Percentiles rank a stretch among this genome's conserved stretches.
phyloP scores from a whole-genome alignment of 73 alveolate genomes.

The Paramecium primaurelia region DNA sequence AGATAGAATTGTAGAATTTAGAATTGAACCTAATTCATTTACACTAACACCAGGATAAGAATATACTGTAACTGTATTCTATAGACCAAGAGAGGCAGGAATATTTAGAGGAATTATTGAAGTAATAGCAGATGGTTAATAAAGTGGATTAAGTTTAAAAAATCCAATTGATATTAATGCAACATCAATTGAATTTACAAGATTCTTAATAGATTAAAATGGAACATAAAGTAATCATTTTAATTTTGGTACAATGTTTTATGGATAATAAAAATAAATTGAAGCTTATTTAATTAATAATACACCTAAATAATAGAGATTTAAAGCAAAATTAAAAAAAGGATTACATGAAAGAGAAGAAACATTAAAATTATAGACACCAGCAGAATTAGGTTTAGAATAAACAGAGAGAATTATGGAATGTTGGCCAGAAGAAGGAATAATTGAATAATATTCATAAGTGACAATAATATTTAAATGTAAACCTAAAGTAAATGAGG shows the following conservation, averaged over 20 bases:
- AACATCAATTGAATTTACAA: conserved; percentile 91
- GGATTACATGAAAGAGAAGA: conserved; percentile 87
- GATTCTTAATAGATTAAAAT: conserved; percentile 69
- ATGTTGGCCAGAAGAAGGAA: conserved; percentile 93
- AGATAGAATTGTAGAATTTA: conserved; percentile 80
- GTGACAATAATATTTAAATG: conserved; percentile 88
- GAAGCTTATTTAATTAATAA: conserved; percentile 93
- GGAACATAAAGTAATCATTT: conserved; percentile 88
- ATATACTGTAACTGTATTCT: conserved; percentile 73
- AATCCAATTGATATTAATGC: conserved; percentile 97
- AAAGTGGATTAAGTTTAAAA: conserved; percentile 61
- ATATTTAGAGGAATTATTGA: conserved; percentile 91
- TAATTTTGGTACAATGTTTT: conserved; percentile 95
- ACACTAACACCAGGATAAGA: conserved; percentile 86
- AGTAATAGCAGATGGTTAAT: conserved; percentile 92
- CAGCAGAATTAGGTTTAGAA: conserved; percentile 92
- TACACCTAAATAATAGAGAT: conserved; percentile 91
- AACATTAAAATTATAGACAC: conserved; percentile 81
- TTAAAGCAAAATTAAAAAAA: conserved; percentile 81
- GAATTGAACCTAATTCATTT: conserved; percentile 85
- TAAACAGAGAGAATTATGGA: conserved; percentile 93
- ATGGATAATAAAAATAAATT: conserved; percentile 93
- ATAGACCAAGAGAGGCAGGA: conserved; percentile 94
- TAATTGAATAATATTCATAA: conserved; percentile 90
- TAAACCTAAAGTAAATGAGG: conserved; percentile 66